phyloP scores from a whole-genome alignment of 176 grass and related monocot genomes.

The bread wheat (Triticum aestivum) region IWGSC_CS_RefSeq_v2.1 NC_057801.1:391666572-391667071 shows the following conservation, averaged over 20 bases:
- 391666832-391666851: conserved; percentile 81
- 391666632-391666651: conserved; percentile 66
- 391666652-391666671: conserved; percentile 20
- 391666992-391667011: too few species aligned
- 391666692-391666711: background rate
- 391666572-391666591: conserved; percentile 74
- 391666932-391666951: conserved; percentile 55
- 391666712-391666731: background rate
- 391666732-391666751: background rate
- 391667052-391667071: background rate
- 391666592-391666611: conserved; percentile 64
- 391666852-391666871: conserved; percentile 66
- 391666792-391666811: background rate
- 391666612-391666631: conserved; percentile 58
- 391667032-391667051: background rate
- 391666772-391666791: background rate
- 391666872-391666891: conserved; percentile 71
- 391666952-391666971: conserved; percentile 29
- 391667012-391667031: too few species aligned
- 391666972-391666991: too few species aligned
- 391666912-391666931: conserved; percentile 62
- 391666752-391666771: background rate
- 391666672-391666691: background rate
- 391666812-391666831: background rate
- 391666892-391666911: conserved; percentile 67